These are phyloP conservation scores for Paracoccidioides lutzii DNA, from an alignment of 2,329 filamentous ascomycete species.

Conservation along the genomic window DNA sequence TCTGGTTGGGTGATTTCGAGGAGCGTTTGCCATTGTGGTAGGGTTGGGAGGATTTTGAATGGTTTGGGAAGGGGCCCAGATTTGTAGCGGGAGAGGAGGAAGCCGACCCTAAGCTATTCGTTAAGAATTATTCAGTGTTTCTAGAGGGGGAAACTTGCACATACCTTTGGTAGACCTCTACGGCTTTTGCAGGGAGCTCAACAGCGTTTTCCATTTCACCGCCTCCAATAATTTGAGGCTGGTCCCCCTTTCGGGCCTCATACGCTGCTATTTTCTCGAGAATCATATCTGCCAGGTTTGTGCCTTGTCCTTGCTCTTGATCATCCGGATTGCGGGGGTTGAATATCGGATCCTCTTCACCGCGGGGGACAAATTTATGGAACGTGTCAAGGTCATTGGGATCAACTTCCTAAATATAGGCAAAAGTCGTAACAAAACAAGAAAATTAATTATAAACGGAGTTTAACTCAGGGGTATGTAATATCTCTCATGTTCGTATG, in stretches of 20 bases:
- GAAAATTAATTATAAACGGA: background rate
- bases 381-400: slow-evolving; percentile 82
- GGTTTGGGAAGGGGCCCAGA: slow-evolving; percentile 94
- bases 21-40: slow-evolving; percentile 85
- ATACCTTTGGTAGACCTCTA: slow-evolving; percentile 86
- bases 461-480: background rate
- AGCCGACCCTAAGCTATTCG: slow-evolving; percentile 50
- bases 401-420: slow-evolving; percentile 54
- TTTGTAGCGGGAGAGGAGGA: slow-evolving; percentile 84
- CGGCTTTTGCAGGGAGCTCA: slow-evolving; percentile 77
- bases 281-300: slow-evolving; percentile 85
- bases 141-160: slow-evolving; percentile 11
- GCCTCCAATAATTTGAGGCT: slow-evolving; percentile 37
- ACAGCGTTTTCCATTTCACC: slow-evolving; percentile 62
- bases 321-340: slow-evolving; percentile 41
- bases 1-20: slow-evolving; percentile 74
- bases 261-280: slow-evolving; percentile 86
- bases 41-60: slow-evolving; percentile 88
- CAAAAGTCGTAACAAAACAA: background rate
- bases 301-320: slow-evolving; percentile 41
- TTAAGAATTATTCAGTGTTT: slow-evolving; percentile 1
- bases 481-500: background rate
- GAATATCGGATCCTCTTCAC: slow-evolving; percentile 60
- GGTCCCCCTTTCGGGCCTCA: slow-evolving; percentile 52
- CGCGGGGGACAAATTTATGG: slow-evolving; percentile 71